Conservation (phyloP, 2,329 filamentous ascomycete genomes). For the Ophiostoma novo-ulmi region DNA sequence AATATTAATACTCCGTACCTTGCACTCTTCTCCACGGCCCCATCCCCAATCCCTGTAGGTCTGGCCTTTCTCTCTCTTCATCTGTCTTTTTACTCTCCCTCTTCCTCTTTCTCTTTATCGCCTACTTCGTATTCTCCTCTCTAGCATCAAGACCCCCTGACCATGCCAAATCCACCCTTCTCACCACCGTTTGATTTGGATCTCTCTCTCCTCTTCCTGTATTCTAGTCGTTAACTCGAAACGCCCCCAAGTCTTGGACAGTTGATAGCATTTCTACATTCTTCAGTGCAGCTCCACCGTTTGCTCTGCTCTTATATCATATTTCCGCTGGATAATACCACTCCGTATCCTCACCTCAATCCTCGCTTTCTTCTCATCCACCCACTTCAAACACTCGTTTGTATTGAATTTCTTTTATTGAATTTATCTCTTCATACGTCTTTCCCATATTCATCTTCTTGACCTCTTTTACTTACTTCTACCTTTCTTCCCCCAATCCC, state of each 20-base stretch:
- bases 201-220: neutral
- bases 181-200: constrained; percentile 11
- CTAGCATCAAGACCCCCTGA: neutral
- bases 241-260: constrained; percentile 12
- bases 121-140: neutral
- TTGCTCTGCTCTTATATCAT: neutral
- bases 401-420: neutral
- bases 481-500: neutral
- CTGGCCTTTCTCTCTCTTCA: neutral
- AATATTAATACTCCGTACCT: constrained; percentile 11
- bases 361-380: constrained; percentile 11
- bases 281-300: neutral
- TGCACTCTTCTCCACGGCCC: constrained; percentile 3
- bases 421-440: neutral
- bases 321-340: neutral
- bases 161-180: constrained; percentile 2
- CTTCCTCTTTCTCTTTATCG: neutral
- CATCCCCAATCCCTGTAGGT: constrained; percentile 4
- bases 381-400: constrained; percentile 10
- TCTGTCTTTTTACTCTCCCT: neutral
- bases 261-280: constrained; percentile 4
- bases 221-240: constrained; percentile 8
- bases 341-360: constrained; percentile 12
- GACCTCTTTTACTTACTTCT: neutral
- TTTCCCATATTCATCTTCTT: neutral